A percentile compares a stretch with the other conserved stretches of the same genome.
These are phyloP conservation scores for Raffaelea deltoideospora DNA, from an alignment of 2,329 filamentous ascomycete genomes.

Conservation along the genomic window DNA sequence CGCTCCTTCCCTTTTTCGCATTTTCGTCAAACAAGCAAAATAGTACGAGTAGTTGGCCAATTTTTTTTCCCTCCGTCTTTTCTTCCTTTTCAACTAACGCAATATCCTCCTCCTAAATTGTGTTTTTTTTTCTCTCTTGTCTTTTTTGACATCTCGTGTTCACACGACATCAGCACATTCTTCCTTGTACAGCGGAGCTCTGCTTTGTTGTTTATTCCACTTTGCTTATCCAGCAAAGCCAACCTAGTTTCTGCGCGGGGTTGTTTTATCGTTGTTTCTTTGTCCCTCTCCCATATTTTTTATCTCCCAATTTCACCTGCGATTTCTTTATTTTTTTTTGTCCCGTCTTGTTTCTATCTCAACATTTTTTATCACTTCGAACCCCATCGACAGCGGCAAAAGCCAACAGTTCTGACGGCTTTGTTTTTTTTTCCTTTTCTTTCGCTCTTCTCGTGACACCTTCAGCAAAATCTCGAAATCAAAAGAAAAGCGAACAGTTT, in stretches of 20 bases:
- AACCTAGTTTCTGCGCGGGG: neutral
- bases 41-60: too few relatives aligned
- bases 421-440: neutral
- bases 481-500: neutral
- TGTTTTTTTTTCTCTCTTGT: slow-evolving; percentile 1
- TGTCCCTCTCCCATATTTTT: neutral
- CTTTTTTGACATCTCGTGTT: slow-evolving; percentile 4
- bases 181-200: neutral
- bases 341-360: too few relatives aligned
- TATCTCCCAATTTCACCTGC: too few relatives aligned
- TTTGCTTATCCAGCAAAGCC: neutral
- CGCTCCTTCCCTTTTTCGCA: slow-evolving; percentile 3
- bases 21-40: slow-evolving; percentile 3
- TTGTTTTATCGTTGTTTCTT: neutral
- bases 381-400: too few relatives aligned
- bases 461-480: slow-evolving; percentile 2
- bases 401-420: too few relatives aligned
- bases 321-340: too few relatives aligned
- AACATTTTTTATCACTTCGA: neutral
- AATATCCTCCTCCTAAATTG: too few relatives aligned
- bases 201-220: neutral
- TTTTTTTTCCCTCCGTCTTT: slow-evolving; percentile 1
- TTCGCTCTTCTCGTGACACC: neutral
- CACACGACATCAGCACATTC: neutral
- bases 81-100: neutral